These are phyloP conservation scores for Talaromyces wortmannii DNA, from an alignment of 495 filamentous ascomycete species.

Conservation along the genomic window DNA sequence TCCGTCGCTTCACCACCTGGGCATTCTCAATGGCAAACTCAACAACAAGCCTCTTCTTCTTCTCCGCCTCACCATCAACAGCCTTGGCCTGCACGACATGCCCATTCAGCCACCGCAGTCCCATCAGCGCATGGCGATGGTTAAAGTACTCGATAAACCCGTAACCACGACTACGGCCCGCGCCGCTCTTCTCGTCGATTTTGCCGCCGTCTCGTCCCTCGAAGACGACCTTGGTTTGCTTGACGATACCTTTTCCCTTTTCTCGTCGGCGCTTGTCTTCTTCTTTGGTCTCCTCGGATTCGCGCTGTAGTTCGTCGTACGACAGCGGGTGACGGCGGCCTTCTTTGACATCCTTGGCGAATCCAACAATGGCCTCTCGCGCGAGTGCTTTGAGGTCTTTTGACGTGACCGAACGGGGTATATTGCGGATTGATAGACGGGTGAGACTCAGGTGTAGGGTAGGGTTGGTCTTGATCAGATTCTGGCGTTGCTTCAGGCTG, in stretches of 20 bases:
- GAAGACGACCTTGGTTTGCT: conserved; percentile 90
- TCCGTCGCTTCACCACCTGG: conserved; percentile 76
- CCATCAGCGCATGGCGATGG: conserved; percentile 93
- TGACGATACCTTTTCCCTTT: conserved; percentile 89
- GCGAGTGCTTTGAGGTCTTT: conserved; percentile 91
- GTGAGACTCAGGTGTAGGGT: conserved; percentile 84
- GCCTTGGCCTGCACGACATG: conserved; percentile 47
- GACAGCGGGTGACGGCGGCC: conserved; percentile 68
- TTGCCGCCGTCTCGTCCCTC: conserved; percentile 79
- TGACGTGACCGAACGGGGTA: conserved; percentile 74
- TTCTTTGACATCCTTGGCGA: conserved; percentile 80
- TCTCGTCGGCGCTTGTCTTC: conserved; percentile 70
- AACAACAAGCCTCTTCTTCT: conserved; percentile 76
- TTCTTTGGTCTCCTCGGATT: conserved; percentile 68
- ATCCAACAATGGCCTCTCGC: conserved; percentile 83
- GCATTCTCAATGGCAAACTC: conserved; percentile 99
- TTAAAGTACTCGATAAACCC: conserved; percentile 97
- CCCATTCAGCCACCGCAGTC: conserved; percentile 86
- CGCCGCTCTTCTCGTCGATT: conserved; percentile 63
- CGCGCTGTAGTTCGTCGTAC: conserved; percentile 76
- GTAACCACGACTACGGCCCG: conserved; percentile 82
- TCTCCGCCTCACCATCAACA: conserved; percentile 43
- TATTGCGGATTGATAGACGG: conserved; percentile 88
- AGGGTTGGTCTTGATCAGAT: conserved; percentile 83
- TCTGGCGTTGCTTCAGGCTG: conserved; percentile 80